phyloP scores from a whole-genome alignment of 345 rosid species.

The Eucalyptus curtisii region DNA sequence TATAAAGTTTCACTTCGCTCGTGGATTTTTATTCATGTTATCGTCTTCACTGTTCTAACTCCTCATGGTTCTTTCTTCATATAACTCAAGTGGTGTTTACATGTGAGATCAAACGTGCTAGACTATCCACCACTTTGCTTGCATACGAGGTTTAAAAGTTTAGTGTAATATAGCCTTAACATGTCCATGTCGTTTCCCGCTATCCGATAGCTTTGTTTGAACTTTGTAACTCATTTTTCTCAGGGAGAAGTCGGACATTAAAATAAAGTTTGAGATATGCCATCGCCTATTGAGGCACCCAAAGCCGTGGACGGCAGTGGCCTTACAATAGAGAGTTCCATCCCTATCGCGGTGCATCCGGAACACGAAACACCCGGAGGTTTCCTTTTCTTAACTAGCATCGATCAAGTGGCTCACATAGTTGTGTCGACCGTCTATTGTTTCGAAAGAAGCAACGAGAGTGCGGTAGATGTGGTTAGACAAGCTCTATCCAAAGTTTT shows the following conservation, averaged over 20 bases:
- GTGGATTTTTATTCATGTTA: background rate
- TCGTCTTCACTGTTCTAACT: background rate
- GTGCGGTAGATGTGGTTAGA: constrained; percentile 21
- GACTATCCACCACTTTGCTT: background rate
- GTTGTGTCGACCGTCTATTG: background rate
- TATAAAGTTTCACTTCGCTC: background rate
- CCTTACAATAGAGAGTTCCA: background rate
- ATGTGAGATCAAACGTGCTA: background rate
- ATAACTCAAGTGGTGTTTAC: background rate
- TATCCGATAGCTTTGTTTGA: background rate
- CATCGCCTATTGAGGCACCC: background rate
- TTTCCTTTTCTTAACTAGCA: background rate
- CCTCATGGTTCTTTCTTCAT: background rate
- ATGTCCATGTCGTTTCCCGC: background rate
- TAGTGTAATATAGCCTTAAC: background rate
- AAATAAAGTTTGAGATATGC: background rate
- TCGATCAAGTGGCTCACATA: background rate
- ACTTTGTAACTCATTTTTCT: background rate
- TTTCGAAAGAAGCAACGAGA: background rate
- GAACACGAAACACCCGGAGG: background rate
- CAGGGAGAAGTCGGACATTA: background rate
- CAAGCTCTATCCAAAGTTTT: constrained; percentile 41
- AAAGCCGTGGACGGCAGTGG: background rate
- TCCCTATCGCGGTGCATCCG: background rate
- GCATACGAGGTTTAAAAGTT: background rate